A percentile compares a stretch with the other conserved stretches of the same genome.
These are phyloP conservation scores for Gaeumannomyces sp. DNA, from an alignment of 2,329 filamentous ascomycete species.

Conservation along the genomic window DNA sequence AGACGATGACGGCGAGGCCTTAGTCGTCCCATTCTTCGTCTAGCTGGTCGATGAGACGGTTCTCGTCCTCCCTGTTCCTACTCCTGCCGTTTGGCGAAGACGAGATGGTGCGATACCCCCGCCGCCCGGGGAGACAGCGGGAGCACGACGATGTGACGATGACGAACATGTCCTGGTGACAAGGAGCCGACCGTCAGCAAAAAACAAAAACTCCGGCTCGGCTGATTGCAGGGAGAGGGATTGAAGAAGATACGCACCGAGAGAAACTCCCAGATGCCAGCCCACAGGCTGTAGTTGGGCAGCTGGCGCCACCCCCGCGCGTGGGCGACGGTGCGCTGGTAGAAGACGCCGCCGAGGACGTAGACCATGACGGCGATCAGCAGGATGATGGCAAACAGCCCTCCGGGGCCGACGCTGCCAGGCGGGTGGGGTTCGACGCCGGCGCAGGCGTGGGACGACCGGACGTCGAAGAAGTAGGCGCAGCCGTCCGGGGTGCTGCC, in stretches of 20 bases:
- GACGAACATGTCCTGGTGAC: conserved; percentile 57
- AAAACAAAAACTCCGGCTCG: conserved; percentile 14
- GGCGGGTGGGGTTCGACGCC: conserved; percentile 63
- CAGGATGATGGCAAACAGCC: conserved; percentile 84
- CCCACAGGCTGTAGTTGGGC: conserved; percentile 92
- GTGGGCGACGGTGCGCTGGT: conserved; percentile 90
- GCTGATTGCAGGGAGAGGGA: conserved; percentile 12
- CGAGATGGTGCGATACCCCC: conserved; percentile 62
- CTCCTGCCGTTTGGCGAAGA: conserved; percentile 43
- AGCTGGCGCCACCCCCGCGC: conserved; percentile 92
- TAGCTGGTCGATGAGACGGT: conserved; percentile 87
- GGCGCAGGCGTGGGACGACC: conserved; percentile 75
- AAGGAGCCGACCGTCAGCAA: conserved; percentile 7
- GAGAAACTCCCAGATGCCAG: conserved; percentile 76
- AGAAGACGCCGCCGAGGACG: conserved; percentile 85
- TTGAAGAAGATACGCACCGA: conserved; percentile 50
- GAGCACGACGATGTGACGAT: conserved; percentile 65
- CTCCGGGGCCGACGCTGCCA: conserved; percentile 61
- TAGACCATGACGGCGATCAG: conserved; percentile 76
- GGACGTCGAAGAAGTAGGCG: conserved; percentile 91
- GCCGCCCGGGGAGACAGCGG: conserved; percentile 55
- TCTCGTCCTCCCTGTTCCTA: conserved; percentile 70
- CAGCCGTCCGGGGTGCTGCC: conserved; percentile 80
- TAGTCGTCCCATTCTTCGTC: conserved; percentile 96
- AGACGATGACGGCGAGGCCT: conserved; percentile 9